These are phyloP conservation scores for Aspergillus latus DNA, from an alignment of 2,329 filamentous ascomycete genomes.

Conservation along the genomic window DNA sequence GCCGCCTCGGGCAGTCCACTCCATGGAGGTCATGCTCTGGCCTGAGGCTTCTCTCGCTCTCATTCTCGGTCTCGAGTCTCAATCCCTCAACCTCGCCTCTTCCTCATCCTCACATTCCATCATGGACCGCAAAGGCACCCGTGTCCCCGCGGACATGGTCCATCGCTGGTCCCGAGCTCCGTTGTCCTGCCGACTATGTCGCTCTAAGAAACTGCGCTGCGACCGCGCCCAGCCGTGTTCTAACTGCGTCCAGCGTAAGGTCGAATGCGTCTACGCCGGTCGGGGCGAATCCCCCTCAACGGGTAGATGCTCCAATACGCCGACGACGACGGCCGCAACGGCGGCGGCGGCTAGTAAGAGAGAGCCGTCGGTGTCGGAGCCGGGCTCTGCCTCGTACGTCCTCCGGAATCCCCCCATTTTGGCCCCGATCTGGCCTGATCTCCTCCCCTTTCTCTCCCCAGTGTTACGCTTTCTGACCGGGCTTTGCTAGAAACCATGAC, in stretches of 20 bases:
- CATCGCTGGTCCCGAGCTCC: slow-evolving; percentile 13
- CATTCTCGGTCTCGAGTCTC: no score
- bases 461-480: no score
- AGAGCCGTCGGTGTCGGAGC: no score
- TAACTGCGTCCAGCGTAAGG: slow-evolving; percentile 21
- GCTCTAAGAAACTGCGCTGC: slow-evolving; percentile 26
- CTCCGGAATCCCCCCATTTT: background rate
- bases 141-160: background rate
- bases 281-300: background rate
- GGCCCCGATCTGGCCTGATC: background rate
- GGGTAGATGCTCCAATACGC: background rate
- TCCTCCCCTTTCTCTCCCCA: no score
- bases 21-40: no score
- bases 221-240: slow-evolving; percentile 24
- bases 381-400: no score
- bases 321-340: background rate
- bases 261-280: slow-evolving; percentile 21
- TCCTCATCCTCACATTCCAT: background rate
- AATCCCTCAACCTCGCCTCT: no score
- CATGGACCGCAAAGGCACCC: background rate
- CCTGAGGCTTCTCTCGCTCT: no score
- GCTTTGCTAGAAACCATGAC: no score
- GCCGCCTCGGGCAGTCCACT: no score
- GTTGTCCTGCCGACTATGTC: slow-evolving; percentile 22
- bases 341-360: no score